Base-by-base conservation (phyloP, 2,329 filamentous ascomycete genomes). In the Fusarium multiceps region DNA sequence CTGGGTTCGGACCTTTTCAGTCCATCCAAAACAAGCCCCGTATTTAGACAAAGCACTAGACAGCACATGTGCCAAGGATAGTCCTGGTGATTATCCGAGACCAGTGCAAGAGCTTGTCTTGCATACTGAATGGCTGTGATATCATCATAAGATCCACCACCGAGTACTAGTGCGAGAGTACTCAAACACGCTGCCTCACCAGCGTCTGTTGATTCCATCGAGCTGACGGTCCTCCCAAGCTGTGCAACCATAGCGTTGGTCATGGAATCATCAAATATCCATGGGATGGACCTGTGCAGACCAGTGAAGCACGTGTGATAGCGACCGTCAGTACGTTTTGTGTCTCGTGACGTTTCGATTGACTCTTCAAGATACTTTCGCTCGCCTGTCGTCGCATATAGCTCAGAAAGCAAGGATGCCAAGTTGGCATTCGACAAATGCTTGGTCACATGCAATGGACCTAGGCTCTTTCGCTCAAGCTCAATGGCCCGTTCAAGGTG, bases 371-470 rank as follows among this genome's bases (percentile, higher is more conserved):
- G 43, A 12, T 50, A 9, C 1, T 40, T 16, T 9, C 2, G 8
- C 6, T 25, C 0, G 6, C n/a, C 43, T 0, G 14, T 50, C 9
- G 1, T 6, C 3, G 37, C 2, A 12, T 56, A 18, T 10, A 56
- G n/a, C 8, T 56, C 54, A 2, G 12, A 40, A 2, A 56, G 25
- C 2, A 56, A 5, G 4, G 54, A 56, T 0, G 43, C 14, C 2
- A 50, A 30, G 8, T 50, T 56, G 18, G 54, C 43, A 28, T 56
- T 28, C 5, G 54, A 56, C 12, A 40, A 3, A 50, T 56, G 49
- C 2, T 25, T 30, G 7, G 54, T 56, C 13, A 37, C 20, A 1
- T 50, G 30, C 2, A 13, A 18, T 21, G 53, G 53, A 2, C 6
- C 7, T 2, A 55, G 6, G 6, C 27, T 16, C 3, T 23, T n/a